Conservation (phyloP, 176 grass and related monocot genomes). For the Paspalum vaginatum region DNA sequence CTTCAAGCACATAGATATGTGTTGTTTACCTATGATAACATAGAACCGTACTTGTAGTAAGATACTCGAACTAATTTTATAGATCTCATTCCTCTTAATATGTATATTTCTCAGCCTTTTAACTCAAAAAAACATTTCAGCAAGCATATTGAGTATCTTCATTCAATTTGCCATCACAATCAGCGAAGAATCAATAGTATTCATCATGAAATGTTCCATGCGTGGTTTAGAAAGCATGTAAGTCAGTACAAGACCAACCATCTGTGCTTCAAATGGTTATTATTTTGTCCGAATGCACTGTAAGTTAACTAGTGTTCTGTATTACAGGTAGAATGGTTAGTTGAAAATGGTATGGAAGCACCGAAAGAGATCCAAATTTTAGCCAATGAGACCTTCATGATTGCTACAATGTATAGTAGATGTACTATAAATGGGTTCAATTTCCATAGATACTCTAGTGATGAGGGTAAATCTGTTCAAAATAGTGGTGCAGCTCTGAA, state of each 20-base stretch:
- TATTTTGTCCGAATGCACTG: no score
- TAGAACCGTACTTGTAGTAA: not conserved
- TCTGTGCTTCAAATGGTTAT: not conserved
- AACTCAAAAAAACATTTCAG: not conserved
- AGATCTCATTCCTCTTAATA: not conserved
- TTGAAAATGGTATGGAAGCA: constrained; percentile 14
- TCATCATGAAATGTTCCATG: constrained; percentile 26
- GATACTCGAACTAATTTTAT: not conserved
- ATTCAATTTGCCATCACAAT: not conserved
- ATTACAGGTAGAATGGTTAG: not conserved
- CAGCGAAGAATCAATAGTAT: not conserved
- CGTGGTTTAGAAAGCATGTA: constrained; percentile 30
- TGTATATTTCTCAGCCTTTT: not conserved
- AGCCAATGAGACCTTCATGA: constrained; percentile 14
- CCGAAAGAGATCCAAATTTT: constrained; percentile 29
- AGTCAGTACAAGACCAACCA: not conserved
- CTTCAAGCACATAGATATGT: not conserved
- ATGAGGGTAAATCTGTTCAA: constrained; percentile 8
- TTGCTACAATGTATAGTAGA: constrained; percentile 20
- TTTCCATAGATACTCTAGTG: constrained; percentile 9
- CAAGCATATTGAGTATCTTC: constrained; percentile 7
- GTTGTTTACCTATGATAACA: not conserved
- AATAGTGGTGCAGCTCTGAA: not conserved
- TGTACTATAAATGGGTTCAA: constrained; percentile 19
- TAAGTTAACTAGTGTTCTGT: not conserved